These are phyloP conservation scores for Microcera coccophila DNA, from an alignment of 2,329 filamentous ascomycete species.

Conservation along the genomic window DNA sequence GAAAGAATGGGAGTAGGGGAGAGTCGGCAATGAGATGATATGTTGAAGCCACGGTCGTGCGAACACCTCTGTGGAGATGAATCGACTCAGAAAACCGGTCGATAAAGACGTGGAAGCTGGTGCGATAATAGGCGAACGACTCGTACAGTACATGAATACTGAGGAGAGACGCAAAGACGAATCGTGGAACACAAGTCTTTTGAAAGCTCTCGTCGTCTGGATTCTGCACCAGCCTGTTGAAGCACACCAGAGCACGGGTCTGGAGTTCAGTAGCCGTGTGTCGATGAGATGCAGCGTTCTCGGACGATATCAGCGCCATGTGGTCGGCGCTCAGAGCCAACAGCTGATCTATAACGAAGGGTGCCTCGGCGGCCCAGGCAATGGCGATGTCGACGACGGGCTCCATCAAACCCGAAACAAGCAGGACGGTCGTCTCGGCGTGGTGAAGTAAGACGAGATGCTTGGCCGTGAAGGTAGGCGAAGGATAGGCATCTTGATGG, in stretches of 20 bases:
- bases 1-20: constrained; percentile 29
- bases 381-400: constrained; percentile 31
- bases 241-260: constrained; percentile 40
- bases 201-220: constrained; percentile 14
- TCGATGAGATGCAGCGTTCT: constrained; percentile 18
- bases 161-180: constrained; percentile 43
- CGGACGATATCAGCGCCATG: constrained; percentile 20
- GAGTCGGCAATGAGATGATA: constrained; percentile 35
- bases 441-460: constrained; percentile 41
- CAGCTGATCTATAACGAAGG: constrained; percentile 46
- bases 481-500: constrained; percentile 8
- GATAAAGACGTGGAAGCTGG: constrained; percentile 38
- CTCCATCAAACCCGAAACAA: constrained; percentile 17
- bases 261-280: constrained; percentile 43
- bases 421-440: constrained; percentile 26
- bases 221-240: constrained; percentile 32
- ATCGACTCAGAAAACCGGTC: constrained; percentile 40
- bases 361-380: constrained; percentile 32
- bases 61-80: constrained; percentile 41
- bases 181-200: constrained; percentile 36
- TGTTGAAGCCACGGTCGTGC: constrained; percentile 32
- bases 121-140: constrained; percentile 36
- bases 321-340: constrained; percentile 46
- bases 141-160: constrained; percentile 49
- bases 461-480: constrained; percentile 32